Evolutionary conservation across 2,329 filamentous ascomycete genomes (phyloP), one percentile per base, ranked within the genome.

Genomic region (Nigrospora sphaerica): DNA sequence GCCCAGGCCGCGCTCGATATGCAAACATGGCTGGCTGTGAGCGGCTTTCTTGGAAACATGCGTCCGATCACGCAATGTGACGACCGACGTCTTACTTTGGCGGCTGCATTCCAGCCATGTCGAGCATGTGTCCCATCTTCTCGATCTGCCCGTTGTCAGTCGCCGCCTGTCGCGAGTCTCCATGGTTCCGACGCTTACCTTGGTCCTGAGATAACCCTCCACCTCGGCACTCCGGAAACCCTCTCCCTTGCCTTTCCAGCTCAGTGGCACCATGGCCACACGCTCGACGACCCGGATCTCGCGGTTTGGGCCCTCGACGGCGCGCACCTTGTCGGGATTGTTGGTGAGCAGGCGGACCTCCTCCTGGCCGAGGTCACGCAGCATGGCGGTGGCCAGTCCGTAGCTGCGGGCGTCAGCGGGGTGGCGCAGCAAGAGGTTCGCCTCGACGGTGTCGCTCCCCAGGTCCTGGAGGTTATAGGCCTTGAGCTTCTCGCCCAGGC

Each of bases 401-500:
- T 98, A 98, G 57, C 88, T 95, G 45, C 93, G 75, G 18, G 93
- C 93, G 65, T 98, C 93, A 1, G 93, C 93, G 0, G 93, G 93
- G 65, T 98, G 93, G 39, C 93, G 76, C 37, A 98, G 73, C 19
- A 97, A 66, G 39, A 98, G 69, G 59, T 98, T 98, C 2, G 93
- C 93, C 68, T 98, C 90, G 33, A 97, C 95, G 0, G 93, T 98
- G 66, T 98, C 93, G n/a, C 87, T 91, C 0, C 93, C 93, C 23
- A 98, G 73, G 67, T 98, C 93, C 64, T 98, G 93, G 38, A 98
- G 73, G 61, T 98, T 98, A 67, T 98, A 98, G 5, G 93, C 93
- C 69, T 98, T 97, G 35, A 98, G 76, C 67, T 98, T 98, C 70
- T 95, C 91, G 3, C 88, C 86, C 0, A 98, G 76, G 0, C 93